These are phyloP conservation scores for Hortiboletus rubellus DNA, from an alignment of 1,284 basidiomycete species.

Conservation along the genomic window DNA sequence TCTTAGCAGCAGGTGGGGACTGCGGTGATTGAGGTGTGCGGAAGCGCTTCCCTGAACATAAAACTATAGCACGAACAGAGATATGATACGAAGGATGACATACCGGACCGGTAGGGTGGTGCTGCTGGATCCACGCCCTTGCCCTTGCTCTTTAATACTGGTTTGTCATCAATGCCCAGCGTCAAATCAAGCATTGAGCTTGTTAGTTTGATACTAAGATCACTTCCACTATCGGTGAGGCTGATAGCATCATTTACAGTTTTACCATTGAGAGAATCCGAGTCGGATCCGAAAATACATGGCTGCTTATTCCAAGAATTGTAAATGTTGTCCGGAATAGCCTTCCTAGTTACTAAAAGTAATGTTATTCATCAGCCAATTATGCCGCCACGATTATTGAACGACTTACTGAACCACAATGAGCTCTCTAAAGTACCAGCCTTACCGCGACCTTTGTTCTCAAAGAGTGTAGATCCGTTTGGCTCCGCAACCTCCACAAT, in stretches of 20 bases:
- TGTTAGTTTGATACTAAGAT: too few relatives aligned
- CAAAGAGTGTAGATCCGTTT: neutral
- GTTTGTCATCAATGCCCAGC: too few relatives aligned
- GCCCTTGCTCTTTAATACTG: too few relatives aligned
- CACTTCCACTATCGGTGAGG: neutral
- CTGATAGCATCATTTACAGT: neutral
- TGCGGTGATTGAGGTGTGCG: too few relatives aligned
- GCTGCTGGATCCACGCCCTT: too few relatives aligned
- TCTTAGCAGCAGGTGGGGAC: too few relatives aligned
- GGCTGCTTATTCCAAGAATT: neutral
- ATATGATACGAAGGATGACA: too few relatives aligned
- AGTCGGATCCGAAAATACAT: neutral
- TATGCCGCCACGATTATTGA: neutral
- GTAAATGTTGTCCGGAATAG: neutral
- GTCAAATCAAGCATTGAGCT: too few relatives aligned
- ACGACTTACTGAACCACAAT: neutral
- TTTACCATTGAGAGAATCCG: neutral
- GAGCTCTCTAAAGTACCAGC: neutral
- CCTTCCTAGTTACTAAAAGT: neutral
- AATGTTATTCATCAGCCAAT: neutral
- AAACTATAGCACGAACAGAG: too few relatives aligned
- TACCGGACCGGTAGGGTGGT: too few relatives aligned
- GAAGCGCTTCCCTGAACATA: too few relatives aligned
- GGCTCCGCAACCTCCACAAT: neutral
- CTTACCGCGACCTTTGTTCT: neutral